Percentiles rank a stretch among this genome's conserved stretches.
phyloP scores from a whole-genome alignment of 2,329 filamentous ascomycete genomes.

The Biscogniauxia mediterranea region DNA sequence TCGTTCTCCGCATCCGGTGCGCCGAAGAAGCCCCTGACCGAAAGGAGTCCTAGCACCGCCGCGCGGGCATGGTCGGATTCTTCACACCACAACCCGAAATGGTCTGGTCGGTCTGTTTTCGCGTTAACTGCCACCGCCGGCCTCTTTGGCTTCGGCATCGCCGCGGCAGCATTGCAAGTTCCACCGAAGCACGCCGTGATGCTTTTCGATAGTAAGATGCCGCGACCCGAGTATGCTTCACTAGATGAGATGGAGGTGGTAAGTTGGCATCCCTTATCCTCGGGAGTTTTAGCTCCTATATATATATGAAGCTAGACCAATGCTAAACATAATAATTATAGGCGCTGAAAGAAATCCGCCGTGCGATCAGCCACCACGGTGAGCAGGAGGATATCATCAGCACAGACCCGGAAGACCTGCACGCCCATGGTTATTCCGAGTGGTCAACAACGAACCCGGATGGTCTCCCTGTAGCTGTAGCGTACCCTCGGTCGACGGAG shows the following conservation, averaged over 20 bases:
- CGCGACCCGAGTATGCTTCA: slow-evolving; percentile 43
- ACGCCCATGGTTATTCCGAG: slow-evolving; percentile 64
- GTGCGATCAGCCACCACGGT: slow-evolving; percentile 34
- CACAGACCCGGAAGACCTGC: slow-evolving; percentile 60
- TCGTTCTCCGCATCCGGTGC: slow-evolving; percentile 14
- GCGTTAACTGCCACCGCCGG: slow-evolving; percentile 31
- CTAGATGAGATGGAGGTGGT: slow-evolving; percentile 51
- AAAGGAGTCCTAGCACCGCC: slow-evolving; percentile 11
- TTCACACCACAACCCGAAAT: slow-evolving; percentile 18
- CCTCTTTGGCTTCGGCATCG: slow-evolving; percentile 31
- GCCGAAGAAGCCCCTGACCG: slow-evolving; percentile 15
- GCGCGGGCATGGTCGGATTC: slow-evolving; percentile 14
- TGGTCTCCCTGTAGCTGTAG: slow-evolving; percentile 60
- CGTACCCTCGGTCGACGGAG: slow-evolving; percentile 59
- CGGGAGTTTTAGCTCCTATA: not conserved
- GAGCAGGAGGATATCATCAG: slow-evolving; percentile 56
- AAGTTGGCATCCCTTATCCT: slow-evolving; percentile 17
- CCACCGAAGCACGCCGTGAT: slow-evolving; percentile 23
- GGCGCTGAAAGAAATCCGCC: slow-evolving; percentile 56
- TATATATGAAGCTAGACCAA: not conserved
- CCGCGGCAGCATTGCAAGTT: slow-evolving; percentile 23
- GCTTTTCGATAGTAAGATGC: slow-evolving; percentile 29
- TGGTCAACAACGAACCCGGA: slow-evolving; percentile 64
- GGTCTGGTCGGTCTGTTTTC: slow-evolving; percentile 32
- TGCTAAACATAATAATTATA: slow-evolving; percentile 28